phyloP scores from a whole-genome alignment of 371 early-diverging fungal species.

The Mycotypha africana region DNA sequence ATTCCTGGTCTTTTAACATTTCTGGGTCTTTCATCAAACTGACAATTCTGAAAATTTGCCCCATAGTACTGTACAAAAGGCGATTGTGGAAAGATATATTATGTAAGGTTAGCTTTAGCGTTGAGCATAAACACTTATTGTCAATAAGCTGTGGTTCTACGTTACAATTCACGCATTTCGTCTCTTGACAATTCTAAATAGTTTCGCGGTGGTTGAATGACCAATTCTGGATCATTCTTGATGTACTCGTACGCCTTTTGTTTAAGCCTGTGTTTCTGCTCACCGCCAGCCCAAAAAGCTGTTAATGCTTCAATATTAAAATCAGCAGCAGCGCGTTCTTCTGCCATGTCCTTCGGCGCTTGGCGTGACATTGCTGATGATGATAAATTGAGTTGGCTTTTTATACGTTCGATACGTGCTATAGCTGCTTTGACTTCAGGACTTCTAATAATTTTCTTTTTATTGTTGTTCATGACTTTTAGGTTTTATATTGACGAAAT shows the following conservation, averaged over 20 bases:
- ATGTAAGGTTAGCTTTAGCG: no score
- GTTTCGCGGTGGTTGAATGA: conserved; percentile 45
- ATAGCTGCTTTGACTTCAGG: conserved; percentile 30
- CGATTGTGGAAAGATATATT: no score
- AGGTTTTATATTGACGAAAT: no score
- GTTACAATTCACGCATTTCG: conserved; percentile 58
- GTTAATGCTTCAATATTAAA: conserved; percentile 51
- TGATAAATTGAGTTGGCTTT: conserved; percentile 26
- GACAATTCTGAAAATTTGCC: conserved; percentile 43
- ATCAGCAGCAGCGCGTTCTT: conserved; percentile 50
- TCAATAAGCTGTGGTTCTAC: no score
- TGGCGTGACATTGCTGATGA: conserved; percentile 31
- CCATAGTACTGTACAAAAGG: conserved; percentile 49
- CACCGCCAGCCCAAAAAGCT: conserved; percentile 41
- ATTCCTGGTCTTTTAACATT: conserved; percentile 5
- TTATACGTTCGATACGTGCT: conserved; percentile 32
- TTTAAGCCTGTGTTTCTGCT: conserved; percentile 20
- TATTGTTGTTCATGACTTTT: no score
- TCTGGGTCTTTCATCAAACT: conserved; percentile 16
- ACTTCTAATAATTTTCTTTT: conserved; percentile 10
- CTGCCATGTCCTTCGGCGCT: conserved; percentile 23
- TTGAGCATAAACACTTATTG: no score
- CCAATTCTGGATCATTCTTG: conserved; percentile 53
- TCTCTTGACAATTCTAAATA: conserved; percentile 49
- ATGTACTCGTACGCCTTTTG: conserved; percentile 23